These are phyloP conservation scores for Phylloporus sp. DNA, from an alignment of 768 basidiomycete species.

Conservation along the genomic window DNA sequence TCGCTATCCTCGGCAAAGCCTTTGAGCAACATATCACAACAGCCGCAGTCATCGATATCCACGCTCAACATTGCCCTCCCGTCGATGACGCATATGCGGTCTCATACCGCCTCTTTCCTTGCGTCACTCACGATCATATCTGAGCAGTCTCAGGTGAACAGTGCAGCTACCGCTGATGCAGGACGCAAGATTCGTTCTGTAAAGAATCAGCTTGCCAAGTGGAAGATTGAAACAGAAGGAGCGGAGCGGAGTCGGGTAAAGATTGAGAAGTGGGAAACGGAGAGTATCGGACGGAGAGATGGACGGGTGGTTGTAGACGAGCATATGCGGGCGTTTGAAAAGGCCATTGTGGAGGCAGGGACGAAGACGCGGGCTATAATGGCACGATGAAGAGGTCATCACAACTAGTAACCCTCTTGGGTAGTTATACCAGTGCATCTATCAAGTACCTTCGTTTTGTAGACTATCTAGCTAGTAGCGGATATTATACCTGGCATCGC, in stretches of 20 bases:
- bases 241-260: conserved; percentile 73
- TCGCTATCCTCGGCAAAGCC: conserved; percentile 33
- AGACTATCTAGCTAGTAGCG: conserved; percentile 10
- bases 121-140: conserved; percentile 73
- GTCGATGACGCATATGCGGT: conserved; percentile 67
- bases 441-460: conserved; percentile 24
- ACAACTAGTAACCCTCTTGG: conserved; percentile 5
- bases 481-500: not conserved
- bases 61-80: conserved; percentile 41
- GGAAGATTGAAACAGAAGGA: conserved; percentile 80
- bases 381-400: conserved; percentile 47
- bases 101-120: conserved; percentile 70
- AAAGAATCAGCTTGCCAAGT: conserved; percentile 78
- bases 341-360: conserved; percentile 67
- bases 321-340: conserved; percentile 72
- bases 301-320: conserved; percentile 74
- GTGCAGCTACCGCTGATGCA: conserved; percentile 79
- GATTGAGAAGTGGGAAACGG: conserved; percentile 82
- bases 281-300: conserved; percentile 41
- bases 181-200: conserved; percentile 82
- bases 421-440: conserved; percentile 19
- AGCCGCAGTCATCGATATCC: conserved; percentile 27
- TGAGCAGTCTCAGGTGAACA: conserved; percentile 86
- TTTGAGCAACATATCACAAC: conserved; percentile 14
- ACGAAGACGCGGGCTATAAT: conserved; percentile 78